Percentiles rank a stretch among this genome's conserved stretches.
Evolutionary conservation across 2,329 filamentous ascomycete species (phyloP).

Genomic region (Xylaria arbuscula): DNA sequence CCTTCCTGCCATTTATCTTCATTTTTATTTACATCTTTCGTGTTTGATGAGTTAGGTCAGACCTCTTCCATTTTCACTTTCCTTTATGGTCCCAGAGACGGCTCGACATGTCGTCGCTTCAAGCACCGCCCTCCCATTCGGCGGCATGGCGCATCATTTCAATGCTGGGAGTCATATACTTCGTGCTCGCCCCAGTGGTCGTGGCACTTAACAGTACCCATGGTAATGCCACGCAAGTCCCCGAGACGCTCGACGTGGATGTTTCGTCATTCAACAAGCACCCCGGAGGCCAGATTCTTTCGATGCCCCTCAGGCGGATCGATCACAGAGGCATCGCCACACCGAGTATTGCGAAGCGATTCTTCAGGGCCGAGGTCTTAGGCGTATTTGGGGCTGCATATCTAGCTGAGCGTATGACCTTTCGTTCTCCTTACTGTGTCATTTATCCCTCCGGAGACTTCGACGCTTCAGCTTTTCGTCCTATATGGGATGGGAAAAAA

Average conservation of each 20-base stretch:
- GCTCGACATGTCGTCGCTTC: conserved; percentile 19
- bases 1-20: background rate
- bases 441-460: too few species aligned
- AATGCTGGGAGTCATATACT: conserved; percentile 15
- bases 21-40: background rate
- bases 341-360: conserved; percentile 46
- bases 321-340: conserved; percentile 43
- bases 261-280: conserved; percentile 36
- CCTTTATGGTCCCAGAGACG: background rate
- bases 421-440: background rate
- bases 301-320: conserved; percentile 47
- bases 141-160: conserved; percentile 12
- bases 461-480: too few species aligned
- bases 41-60: background rate
- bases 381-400: conserved; percentile 50
- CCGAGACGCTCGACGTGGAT: conserved; percentile 11
- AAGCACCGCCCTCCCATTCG: conserved; percentile 7
- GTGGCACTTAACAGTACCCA: conserved; percentile 5
- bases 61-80: background rate
- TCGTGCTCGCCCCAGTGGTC: conserved; percentile 26
- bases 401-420: conserved; percentile 46
- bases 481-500: too few species aligned
- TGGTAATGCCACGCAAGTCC: conserved; percentile 17
- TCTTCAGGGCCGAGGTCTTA: conserved; percentile 46
- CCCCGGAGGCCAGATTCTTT: conserved; percentile 38